phyloP scores from a whole-genome alignment of 352 stramenopile genomes.

The Phytophthora parvispora region DNA sequence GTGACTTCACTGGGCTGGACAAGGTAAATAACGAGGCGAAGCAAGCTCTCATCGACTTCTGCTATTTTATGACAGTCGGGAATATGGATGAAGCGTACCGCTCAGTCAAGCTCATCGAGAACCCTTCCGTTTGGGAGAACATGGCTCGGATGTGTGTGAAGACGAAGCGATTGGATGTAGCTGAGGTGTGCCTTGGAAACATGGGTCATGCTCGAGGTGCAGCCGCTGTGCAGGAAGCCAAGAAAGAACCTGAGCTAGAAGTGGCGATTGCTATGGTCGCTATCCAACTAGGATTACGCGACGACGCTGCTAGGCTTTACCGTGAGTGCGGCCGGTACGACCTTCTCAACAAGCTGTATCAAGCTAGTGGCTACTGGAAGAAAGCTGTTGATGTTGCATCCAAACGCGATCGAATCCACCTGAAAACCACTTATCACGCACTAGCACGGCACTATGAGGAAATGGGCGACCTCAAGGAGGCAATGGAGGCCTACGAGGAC shows the following conservation, averaged over 20 bases:
- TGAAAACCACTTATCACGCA: constrained; percentile 92
- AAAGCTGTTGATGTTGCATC: constrained; percentile 91
- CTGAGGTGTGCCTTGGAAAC: constrained; percentile 95
- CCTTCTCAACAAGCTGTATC: constrained; percentile 94
- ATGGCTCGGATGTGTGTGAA: constrained; percentile 98
- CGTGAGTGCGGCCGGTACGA: constrained; percentile 93
- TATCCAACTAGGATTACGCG: constrained; percentile 93
- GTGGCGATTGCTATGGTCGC: constrained; percentile 93
- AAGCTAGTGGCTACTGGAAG: constrained; percentile 92
- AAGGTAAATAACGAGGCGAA: constrained; percentile 90
- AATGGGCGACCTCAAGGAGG: constrained; percentile 88
- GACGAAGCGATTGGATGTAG: constrained; percentile 95
- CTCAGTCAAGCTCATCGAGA: constrained; percentile 95
- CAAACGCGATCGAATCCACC: constrained; percentile 93
- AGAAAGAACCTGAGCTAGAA: constrained; percentile 78
- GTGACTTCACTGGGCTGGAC: constrained; percentile 94
- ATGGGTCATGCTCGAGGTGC: constrained; percentile 95
- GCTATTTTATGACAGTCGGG: constrained; percentile 95
- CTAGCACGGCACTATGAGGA: constrained; percentile 93
- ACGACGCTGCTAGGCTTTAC: constrained; percentile 94
- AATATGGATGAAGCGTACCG: constrained; percentile 97
- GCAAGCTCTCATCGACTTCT: constrained; percentile 95
- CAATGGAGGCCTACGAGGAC: constrained; percentile 94
- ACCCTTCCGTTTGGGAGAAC: constrained; percentile 95
- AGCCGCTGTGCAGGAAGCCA: constrained; percentile 86